These are phyloP conservation scores for Starmerella apis DNA, from an alignment of 805 yeast species.

Conservation along the genomic window DNA sequence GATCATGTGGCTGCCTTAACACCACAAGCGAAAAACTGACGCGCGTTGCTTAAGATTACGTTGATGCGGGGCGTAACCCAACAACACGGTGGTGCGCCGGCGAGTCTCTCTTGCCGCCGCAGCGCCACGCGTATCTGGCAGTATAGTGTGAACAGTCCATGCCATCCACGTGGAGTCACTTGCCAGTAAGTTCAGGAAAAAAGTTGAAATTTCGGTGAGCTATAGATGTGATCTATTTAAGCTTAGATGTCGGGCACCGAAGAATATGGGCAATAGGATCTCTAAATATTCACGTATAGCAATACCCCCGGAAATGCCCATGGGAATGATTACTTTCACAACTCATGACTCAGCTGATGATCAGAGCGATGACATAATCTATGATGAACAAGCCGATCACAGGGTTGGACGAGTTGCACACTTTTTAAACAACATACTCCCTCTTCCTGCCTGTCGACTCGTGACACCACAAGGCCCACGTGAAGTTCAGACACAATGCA, in stretches of 20 bases:
- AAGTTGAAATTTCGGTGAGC: background rate
- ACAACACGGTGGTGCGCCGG: too few relatives aligned
- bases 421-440: background rate
- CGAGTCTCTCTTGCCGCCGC: background rate
- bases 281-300: background rate
- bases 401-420: slow-evolving; percentile 4
- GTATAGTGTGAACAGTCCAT: background rate
- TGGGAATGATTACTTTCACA: background rate
- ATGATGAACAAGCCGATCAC: slow-evolving; percentile 3
- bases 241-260: background rate
- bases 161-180: slow-evolving; percentile 2
- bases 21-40: too few relatives aligned
- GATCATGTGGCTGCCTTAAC: too few relatives aligned
- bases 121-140: background rate
- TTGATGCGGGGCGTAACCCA: background rate
- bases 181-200: background rate
- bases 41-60: too few relatives aligned
- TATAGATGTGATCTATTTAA: background rate
- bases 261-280: background rate
- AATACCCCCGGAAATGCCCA: too few relatives aligned
- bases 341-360: slow-evolving; percentile 1
- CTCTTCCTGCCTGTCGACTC: slow-evolving; percentile 6
- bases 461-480: slow-evolving; percentile 25
- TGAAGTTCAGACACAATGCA: slow-evolving; percentile 19
- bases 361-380: background rate